A percentile compares a stretch with the other conserved stretches of the same genome.
Conservation (phyloP, 805 yeast species). For the Saccharomycopsis fodiens region DNA sequence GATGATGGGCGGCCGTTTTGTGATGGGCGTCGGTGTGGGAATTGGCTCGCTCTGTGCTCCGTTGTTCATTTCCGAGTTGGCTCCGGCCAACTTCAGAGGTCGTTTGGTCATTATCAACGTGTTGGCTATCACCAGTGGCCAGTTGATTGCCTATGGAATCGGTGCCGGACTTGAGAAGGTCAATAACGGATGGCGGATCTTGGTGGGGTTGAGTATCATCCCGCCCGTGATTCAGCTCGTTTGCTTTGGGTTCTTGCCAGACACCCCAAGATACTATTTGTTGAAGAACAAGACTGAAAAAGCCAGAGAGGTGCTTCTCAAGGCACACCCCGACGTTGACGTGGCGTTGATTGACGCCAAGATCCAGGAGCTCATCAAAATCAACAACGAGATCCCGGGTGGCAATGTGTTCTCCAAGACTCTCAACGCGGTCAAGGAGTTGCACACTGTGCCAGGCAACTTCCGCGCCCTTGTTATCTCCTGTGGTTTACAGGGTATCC, state of each 20-base stretch:
- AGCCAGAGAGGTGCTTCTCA: conserved; percentile 61
- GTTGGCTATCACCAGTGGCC: conserved; percentile 90
- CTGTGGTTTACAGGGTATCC: conserved; percentile 92
- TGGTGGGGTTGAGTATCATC: conserved; percentile 83
- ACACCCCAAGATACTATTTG: conserved; percentile 87
- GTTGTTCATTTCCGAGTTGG: conserved; percentile 81
- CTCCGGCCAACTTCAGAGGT: conserved; percentile 89
- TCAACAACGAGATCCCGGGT: conserved; percentile 42
- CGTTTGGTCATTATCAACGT: conserved; percentile 84
- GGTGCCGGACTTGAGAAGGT: conserved; percentile 79
- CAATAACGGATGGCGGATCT: conserved; percentile 83
- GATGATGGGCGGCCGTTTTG: conserved; percentile 85
- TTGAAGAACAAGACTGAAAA: conserved; percentile 56
- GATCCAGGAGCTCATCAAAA: conserved; percentile 53
- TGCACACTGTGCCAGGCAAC: conserved; percentile 69
- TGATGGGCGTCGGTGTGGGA: conserved; percentile 97
- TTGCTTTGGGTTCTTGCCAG: conserved; percentile 82
- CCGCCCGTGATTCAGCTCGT: conserved; percentile 77
- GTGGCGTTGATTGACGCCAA: conserved; percentile 58
- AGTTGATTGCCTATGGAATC: conserved; percentile 85
- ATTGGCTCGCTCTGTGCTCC: conserved; percentile 94
- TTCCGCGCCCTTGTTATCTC: conserved; percentile 84
- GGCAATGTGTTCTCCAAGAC: conserved; percentile 39
- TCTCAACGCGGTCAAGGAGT: conserved; percentile 52
- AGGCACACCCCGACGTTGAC: conserved; percentile 55